Conservation (phyloP, 805 yeast genomes). For the Dipodascus geniculatus region DNA sequence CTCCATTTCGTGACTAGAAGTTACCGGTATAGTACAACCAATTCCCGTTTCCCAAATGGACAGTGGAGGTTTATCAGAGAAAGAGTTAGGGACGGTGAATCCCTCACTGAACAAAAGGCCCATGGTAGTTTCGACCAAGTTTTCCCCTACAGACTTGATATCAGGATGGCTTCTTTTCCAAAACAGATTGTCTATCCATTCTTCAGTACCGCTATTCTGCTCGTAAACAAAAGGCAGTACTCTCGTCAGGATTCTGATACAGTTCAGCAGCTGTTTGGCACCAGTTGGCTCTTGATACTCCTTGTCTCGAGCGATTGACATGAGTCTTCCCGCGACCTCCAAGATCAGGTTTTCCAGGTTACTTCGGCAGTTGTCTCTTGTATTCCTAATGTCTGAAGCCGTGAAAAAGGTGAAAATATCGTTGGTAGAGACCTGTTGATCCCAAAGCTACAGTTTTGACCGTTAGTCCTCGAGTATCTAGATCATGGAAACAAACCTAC, state of each 20-base stretch:
- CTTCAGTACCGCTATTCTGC: constrained; percentile 20
- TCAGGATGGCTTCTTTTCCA: constrained; percentile 29
- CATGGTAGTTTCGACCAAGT: constrained; percentile 29
- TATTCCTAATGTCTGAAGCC: constrained; percentile 42
- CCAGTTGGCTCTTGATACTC: constrained; percentile 19
- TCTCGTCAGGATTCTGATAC: constrained; percentile 52
- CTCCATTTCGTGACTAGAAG: constrained; percentile 35
- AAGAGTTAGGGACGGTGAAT: constrained; percentile 35
- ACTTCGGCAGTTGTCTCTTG: constrained; percentile 44
- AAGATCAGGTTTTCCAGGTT: constrained; percentile 47
- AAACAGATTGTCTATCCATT: constrained; percentile 29
- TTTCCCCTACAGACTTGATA: constrained; percentile 24
- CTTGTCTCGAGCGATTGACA: constrained; percentile 13
- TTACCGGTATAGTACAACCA: constrained; percentile 31
- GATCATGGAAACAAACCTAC: constrained; percentile 7
- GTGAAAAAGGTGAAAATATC: constrained; percentile 52
- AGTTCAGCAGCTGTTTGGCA: constrained; percentile 38
- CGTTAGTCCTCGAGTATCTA: constrained; percentile 3
- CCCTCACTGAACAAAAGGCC: constrained; percentile 43
- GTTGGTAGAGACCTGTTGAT: constrained; percentile 36
- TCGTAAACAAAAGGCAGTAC: constrained; percentile 62
- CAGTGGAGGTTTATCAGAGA: constrained; percentile 25
- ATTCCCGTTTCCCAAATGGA: constrained; percentile 76
- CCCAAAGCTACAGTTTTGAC: constrained; percentile 29
- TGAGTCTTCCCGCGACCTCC: constrained; percentile 27